A percentile compares a stretch with the other conserved stretches of the same genome.
Evolutionary conservation across 202 grass and related monocot species (phyloP).

Genomic region (Musa balbisiana): DNA sequence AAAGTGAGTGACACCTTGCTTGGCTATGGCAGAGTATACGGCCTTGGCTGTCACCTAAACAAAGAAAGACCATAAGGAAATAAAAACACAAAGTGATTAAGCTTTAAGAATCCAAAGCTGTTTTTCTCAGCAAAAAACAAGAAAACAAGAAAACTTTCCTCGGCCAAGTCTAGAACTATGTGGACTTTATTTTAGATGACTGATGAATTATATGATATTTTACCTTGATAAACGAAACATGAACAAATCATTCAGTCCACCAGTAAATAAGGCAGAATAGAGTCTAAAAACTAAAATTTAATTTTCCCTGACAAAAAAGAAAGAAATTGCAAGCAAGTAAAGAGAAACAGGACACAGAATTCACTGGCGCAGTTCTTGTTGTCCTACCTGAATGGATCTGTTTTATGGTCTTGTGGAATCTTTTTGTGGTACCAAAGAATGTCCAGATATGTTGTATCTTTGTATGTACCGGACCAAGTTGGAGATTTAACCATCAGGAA

Average conservation of each 20-base stretch:
- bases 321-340: not conserved
- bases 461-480: too few relatives aligned
- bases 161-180: too few relatives aligned
- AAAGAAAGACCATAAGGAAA: not conserved
- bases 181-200: too few relatives aligned
- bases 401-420: not conserved
- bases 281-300: too few relatives aligned
- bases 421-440: not conserved
- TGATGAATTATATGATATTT: too few relatives aligned
- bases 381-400: not conserved
- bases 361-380: not conserved
- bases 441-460: too few relatives aligned
- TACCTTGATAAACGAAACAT: too few relatives aligned
- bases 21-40: slow-evolving; percentile 72
- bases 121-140: not conserved
- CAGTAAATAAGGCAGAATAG: too few relatives aligned
- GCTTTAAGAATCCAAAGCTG: not conserved
- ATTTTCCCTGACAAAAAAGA: not conserved
- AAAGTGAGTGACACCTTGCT: slow-evolving; percentile 83
- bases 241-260: too few relatives aligned
- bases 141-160: too few relatives aligned
- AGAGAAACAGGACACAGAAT: not conserved
- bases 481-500: not conserved
- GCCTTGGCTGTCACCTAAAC: slow-evolving; percentile 80
- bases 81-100: not conserved